phyloP scores from a whole-genome alignment of 116 monocot species.

The Papilionanthe hybrid region DNA sequence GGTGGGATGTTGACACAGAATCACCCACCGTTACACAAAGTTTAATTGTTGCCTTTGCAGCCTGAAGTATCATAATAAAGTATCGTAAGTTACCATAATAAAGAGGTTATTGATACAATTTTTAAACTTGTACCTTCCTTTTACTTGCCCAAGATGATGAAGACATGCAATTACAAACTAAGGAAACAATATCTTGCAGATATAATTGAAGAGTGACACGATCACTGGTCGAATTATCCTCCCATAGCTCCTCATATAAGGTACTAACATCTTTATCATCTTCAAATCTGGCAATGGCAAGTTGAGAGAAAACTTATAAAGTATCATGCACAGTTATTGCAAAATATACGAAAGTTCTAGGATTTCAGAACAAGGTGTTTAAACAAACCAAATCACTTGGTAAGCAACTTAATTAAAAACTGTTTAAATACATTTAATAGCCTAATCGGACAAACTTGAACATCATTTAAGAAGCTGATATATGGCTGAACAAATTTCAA shows the following conservation, averaged over 20 bases:
- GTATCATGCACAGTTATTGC: background rate
- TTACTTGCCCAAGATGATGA: conserved; percentile 96
- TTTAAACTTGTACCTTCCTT: conserved; percentile 59
- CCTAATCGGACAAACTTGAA: background rate
- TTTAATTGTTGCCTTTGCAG: conserved; percentile 83
- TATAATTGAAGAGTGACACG: conserved; percentile 79
- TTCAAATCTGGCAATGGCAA: conserved; percentile 62
- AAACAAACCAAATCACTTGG: background rate
- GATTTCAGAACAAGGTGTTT: background rate
- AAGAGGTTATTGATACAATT: conserved; percentile 3
- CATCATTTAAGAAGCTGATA: background rate
- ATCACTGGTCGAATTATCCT: conserved; percentile 82
- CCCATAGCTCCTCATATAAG: conserved; percentile 91
- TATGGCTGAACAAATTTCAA: background rate
- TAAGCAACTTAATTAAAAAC: background rate
- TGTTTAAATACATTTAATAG: background rate
- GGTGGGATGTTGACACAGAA: conserved; percentile 50
- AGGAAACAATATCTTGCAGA: conserved; percentile 63
- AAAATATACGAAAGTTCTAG: background rate
- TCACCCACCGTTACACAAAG: conserved; percentile 74
- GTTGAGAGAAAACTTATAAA: background rate
- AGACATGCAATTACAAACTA: conserved; percentile 60
- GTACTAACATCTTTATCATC: conserved; percentile 88
- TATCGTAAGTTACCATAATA: background rate
- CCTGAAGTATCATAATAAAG: conserved; percentile 37